Base-by-base conservation (phyloP, 768 basidiomycete species). In the Leccinum truebloodii region DNA sequence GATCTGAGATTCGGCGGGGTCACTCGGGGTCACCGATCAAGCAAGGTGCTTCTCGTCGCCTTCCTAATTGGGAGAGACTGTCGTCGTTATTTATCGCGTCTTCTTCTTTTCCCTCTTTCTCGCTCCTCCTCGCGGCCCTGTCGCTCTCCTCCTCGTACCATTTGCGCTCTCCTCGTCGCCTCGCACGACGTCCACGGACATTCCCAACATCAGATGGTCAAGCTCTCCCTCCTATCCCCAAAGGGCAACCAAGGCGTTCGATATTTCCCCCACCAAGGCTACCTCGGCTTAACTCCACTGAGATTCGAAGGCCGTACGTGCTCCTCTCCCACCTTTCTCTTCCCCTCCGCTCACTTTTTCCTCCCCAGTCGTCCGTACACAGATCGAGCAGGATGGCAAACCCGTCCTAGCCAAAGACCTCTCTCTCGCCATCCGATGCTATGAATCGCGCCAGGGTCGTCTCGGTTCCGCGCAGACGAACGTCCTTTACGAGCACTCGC, bases 231-330 rank as follows among this genome's bases (percentile, higher is more conserved):
- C 68, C 73, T 81, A 78, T 87, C 88, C 58, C 74, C 84, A 63
- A 86, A 85, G 79, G 88, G 87, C 68, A 91, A 90, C 74, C 79
- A 84, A 65, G 84, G 84, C 62, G 79, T 83, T 59, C 82, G 85
- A 58, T 88, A 82, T 75, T 94, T 90, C 74, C 92, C 92, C 54
- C 78, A 85, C 79, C 75, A 77, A 57, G 92, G 92, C 70, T 88
- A 86, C 76, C 86, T 94, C 65, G 92, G 90, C 64, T 81, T 94
- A 69, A 92, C 90, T 49, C 86, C 88, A 58, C 78, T 94, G 76
- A 84, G 82, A 68, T 83, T 92, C 67, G 88, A 92, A 77, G 92
- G 92, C 73, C 74, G 88, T 87, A 59, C 66, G 85, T 81, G 20
- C 52, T 48, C 50, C 50, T 55, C 60, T 48, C 50, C 26, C 51